Evolutionary conservation across 495 filamentous ascomycete genomes (phyloP).

Genomic region (Aspergillus ostianus): DNA sequence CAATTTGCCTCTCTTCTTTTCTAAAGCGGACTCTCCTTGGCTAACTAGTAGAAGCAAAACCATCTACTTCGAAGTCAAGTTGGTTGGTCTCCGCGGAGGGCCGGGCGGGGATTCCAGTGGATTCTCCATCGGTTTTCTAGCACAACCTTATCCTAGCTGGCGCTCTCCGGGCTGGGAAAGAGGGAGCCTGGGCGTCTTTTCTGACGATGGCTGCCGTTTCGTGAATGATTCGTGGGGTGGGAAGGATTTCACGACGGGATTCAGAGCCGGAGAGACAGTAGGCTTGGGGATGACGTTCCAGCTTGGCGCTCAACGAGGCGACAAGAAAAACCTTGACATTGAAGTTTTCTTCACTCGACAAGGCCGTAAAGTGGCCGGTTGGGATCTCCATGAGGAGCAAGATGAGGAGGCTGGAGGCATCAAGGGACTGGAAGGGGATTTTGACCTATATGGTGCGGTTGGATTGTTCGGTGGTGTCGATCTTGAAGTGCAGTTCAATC

Average conservation of each 20-base stretch:
- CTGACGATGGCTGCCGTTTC: slow-evolving; percentile 85
- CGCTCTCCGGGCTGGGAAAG: slow-evolving; percentile 90
- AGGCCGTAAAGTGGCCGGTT: slow-evolving; percentile 61
- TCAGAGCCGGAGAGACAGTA: slow-evolving; percentile 53
- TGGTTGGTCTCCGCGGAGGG: slow-evolving; percentile 45
- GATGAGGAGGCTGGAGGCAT: slow-evolving; percentile 67
- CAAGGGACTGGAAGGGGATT: slow-evolving; percentile 72
- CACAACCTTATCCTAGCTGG: slow-evolving; percentile 82
- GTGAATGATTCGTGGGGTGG: slow-evolving; percentile 87
- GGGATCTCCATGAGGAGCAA: slow-evolving; percentile 82
- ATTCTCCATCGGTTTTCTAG: slow-evolving; percentile 74
- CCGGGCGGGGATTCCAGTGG: slow-evolving; percentile 51
- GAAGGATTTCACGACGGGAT: slow-evolving; percentile 62
- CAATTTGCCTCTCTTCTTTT: slow-evolving; percentile 75
- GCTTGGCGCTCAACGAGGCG: slow-evolving; percentile 17
- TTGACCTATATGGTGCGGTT: slow-evolving; percentile 78
- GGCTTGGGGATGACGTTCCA: slow-evolving; percentile 72
- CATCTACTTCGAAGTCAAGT: slow-evolving; percentile 77
- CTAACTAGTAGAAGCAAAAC: slow-evolving; percentile 51
- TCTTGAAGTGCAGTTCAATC: slow-evolving; percentile 69
- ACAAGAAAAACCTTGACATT: slow-evolving; percentile 37
- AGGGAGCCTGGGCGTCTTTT: slow-evolving; percentile 80
- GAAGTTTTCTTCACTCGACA: slow-evolving; percentile 79
- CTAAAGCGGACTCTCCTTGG: slow-evolving; percentile 64
- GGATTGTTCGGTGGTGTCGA: slow-evolving; percentile 71